Evolutionary conservation across 805 yeast species (phyloP), one percentile per base, ranked within the genome.

Genomic region (Metschnikowia kunwiensis): DNA sequence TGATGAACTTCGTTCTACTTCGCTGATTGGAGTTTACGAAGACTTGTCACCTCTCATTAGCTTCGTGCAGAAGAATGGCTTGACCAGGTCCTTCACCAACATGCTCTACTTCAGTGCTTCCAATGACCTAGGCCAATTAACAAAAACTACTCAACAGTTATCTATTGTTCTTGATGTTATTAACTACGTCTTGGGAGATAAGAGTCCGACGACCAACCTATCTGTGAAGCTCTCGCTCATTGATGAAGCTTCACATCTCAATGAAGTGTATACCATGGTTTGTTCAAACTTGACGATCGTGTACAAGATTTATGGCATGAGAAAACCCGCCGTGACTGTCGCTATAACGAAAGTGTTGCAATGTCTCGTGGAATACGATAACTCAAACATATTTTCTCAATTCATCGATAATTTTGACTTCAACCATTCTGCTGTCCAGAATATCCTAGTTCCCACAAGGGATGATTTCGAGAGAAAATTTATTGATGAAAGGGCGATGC

Each of bases 361-460:
- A 13, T 72, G 74, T 30, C 65, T 82, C 18, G 69, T 78, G 5
- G 44, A 57, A 1, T 78, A 70, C 48, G 67, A 72, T 30, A 61
- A 72, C 17, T 78, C 81, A 1, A 58, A 65, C 2, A 56, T 75
- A 31, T 57, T 79, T 2, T 80, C 75, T 34, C 80, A 75, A 6
- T 74, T 89, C 13, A 53, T 80, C 22, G 75, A 80, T 11, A 57
- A 68, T 28, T 84, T 89, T 53, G 96, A 89, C 59, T 68, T 86
- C 36, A 64, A 79, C 3, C 58, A 81, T 20, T 69, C 80, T 14
- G 69, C 72, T 5, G 61, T 88, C 18, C 80, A 86, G 1, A 82
- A 77, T 23, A 48, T 59, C 84, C 8, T 59, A 23, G 60, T 70
- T 2, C 85, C 86, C 1, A 57, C 74, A 0, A 65, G 64, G 46